A percentile compares a stretch with the other conserved stretches of the same genome.
These are phyloP conservation scores for Naganishia onofrii DNA, from an alignment of 768 basidiomycete genomes.

Conservation along the genomic window DNA sequence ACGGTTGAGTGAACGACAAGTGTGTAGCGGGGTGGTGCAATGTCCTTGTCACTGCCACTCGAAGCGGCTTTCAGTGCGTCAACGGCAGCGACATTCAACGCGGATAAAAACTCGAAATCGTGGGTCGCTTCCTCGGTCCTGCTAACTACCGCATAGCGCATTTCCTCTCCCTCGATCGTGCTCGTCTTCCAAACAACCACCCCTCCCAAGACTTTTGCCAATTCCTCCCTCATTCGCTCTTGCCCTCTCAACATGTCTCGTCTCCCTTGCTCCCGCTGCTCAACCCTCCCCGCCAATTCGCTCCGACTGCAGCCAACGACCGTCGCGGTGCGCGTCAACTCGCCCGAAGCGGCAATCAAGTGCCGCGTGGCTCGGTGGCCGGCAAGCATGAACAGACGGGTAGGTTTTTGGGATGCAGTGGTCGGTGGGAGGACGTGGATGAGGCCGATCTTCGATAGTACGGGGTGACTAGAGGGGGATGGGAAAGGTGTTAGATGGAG, in stretches of 20 bases:
- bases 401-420: conserved; percentile 68
- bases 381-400: conserved; percentile 74
- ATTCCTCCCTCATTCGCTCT: conserved; percentile 34
- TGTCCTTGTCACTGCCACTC: neutral
- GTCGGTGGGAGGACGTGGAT: conserved; percentile 75
- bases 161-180: conserved; percentile 28
- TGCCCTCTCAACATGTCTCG: conserved; percentile 34
- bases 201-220: conserved; percentile 33
- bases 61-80: neutral
- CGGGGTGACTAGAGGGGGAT: conserved; percentile 27
- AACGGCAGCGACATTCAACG: conserved; percentile 17
- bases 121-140: conserved; percentile 42
- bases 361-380: conserved; percentile 71
- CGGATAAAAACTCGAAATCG: conserved; percentile 46
- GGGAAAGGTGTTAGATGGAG: neutral
- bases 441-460: conserved; percentile 65
- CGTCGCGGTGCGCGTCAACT: conserved; percentile 61
- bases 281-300: conserved; percentile 67
- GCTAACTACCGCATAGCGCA: conserved; percentile 33
- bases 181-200: conserved; percentile 14
- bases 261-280: conserved; percentile 55
- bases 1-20: conserved; percentile 31
- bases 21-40: conserved; percentile 8
- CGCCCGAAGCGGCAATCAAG: conserved; percentile 61
- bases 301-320: conserved; percentile 67